Base-by-base conservation (phyloP, 2,329 filamentous ascomycete species). In the Calycina herbarum region DNA sequence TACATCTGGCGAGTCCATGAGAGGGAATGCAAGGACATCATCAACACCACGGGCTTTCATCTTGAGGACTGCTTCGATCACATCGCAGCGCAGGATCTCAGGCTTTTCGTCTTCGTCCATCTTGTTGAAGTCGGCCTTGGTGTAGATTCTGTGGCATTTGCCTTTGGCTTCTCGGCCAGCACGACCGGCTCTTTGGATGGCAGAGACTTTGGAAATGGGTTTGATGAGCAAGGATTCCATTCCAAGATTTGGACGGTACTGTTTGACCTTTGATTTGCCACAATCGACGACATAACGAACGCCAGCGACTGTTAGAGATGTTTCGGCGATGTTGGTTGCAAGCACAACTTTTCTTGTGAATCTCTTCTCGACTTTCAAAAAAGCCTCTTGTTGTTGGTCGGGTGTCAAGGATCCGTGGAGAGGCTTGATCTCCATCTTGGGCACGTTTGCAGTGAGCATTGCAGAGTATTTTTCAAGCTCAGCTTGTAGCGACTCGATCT, bases 311-410 rank as follows among this genome's bases (percentile, higher is more conserved):
- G 95, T 99, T 66, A 99, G 91, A 0, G 95, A 98, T 0, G 95
- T 98, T 77, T 99, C 95, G n/a, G 95, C 95, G 73, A 99, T 98
- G 74, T 99, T 99, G 15, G 95, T 99, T 0, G 94, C 90, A 0
- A 99, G 81, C 0, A 99, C 93, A 13, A 98, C 85, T 75, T 98
- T 98, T 56, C 95, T 86, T 0, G 92, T 96, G 64, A 83, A 85
- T n/a, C 83, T 83, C 2, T 87, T 85, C 64, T 86, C 86, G 27
- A 91, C 85, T 0, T 91, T 90, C 63, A 89, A 82, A 76, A 99
- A 98, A 10, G 96, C 93, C 27, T 88, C 86, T 70, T 96, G 91
- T 73, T 99, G 95, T 0, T 91, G 90, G 62, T 89, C 86, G 71
- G 95, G 93, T 0, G 94, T 91, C 5, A 99, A 84, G 42, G 96